A percentile compares a stretch with the other conserved stretches of the same genome.
phyloP scores from a whole-genome alignment of 768 basidiomycete species.

The Piloderma croceum region DNA sequence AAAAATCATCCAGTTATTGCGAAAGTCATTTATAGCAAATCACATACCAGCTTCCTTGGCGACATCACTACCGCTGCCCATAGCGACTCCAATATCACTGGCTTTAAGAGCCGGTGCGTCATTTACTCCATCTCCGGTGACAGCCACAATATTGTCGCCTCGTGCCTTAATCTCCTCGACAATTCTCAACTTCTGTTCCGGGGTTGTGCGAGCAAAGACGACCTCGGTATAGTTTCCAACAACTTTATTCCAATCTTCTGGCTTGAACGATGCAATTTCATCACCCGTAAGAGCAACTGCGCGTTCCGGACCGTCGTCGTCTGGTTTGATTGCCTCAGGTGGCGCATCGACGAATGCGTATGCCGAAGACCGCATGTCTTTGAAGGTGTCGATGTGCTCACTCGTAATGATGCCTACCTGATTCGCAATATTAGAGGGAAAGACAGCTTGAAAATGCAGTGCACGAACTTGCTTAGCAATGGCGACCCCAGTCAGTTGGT shows the following conservation, averaged over 20 bases:
- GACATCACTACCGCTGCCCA: conserved; percentile 45
- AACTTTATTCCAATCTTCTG: conserved; percentile 35
- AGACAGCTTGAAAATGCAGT: not conserved
- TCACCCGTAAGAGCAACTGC: conserved; percentile 41
- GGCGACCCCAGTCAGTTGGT: conserved; percentile 46
- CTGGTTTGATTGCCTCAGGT: conserved; percentile 28
- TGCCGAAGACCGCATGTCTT: conserved; percentile 20
- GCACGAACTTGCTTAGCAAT: conserved; percentile 42
- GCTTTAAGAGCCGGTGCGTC: too few relatives aligned
- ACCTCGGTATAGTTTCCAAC: conserved; percentile 36
- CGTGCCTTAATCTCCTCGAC: conserved; percentile 47
- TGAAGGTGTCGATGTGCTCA: conserved; percentile 30
- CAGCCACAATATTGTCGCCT: conserved; percentile 45
- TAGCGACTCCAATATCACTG: conserved; percentile 54
- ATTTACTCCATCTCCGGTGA: conserved; percentile 54
- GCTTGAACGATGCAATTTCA: conserved; percentile 32
- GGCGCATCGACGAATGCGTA: conserved; percentile 14
- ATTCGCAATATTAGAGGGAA: too few relatives aligned
- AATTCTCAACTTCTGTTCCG: conserved; percentile 54
- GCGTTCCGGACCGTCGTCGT: conserved; percentile 31
- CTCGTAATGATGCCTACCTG: conserved; percentile 41
- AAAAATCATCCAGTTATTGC: not conserved
- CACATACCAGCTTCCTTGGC: conserved; percentile 50
- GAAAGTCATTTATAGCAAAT: conserved; percentile 17
- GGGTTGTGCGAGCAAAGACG: conserved; percentile 50